Base-by-base conservation (phyloP, 2,329 filamentous ascomycete genomes). In the Ophiostoma quercus region DNA sequence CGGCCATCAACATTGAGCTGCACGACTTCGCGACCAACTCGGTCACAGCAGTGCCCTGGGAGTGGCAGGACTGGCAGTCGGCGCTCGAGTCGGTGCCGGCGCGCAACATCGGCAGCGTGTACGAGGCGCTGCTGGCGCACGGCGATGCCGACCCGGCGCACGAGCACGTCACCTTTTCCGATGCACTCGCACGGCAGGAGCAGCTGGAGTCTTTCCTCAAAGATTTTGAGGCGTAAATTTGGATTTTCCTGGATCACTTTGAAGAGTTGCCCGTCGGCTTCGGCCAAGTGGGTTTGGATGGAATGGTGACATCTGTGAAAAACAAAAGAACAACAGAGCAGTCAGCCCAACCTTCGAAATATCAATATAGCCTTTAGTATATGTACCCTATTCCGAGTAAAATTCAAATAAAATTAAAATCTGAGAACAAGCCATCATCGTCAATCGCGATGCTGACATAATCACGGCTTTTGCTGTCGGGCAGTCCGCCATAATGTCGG, bases 61-160 rank as follows among this genome's bases (percentile, higher is more conserved):
- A 78, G 8, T 86, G 82, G 79, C 76, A 79, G 16, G 80, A 81
- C 2, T 84, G 81, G 77, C 83, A 83, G 74, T 51, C 4, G 16
- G 19, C 19, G 25, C 37, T 41, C 12, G 47, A 63, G 22, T 81
- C 83, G 0, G 47, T 80, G 0, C 73, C 77, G 2, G 81, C 80
- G 0, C 79, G 83, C 68, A 84, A 82, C 72, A 82, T 89, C 37
- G 87, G 81, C 0, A 80, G 80, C 25, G 73, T 87, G 0, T 89
- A 88, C 76, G 87, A 90, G 73, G 80, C 79, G 0, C 87, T 57
- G 51, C 51, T 57, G 51, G 51, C 51, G 25, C 51, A 82, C 77
- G 83, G 84, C 8, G 73, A 75, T 0, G 76, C 73, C 54, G 72
- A 75, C 0, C 62, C 68, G 67, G 74, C 73, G 54, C n/a, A 57